phyloP scores from a whole-genome alignment of 805 yeast species.

The Cyberlindnera saturnus region DNA sequence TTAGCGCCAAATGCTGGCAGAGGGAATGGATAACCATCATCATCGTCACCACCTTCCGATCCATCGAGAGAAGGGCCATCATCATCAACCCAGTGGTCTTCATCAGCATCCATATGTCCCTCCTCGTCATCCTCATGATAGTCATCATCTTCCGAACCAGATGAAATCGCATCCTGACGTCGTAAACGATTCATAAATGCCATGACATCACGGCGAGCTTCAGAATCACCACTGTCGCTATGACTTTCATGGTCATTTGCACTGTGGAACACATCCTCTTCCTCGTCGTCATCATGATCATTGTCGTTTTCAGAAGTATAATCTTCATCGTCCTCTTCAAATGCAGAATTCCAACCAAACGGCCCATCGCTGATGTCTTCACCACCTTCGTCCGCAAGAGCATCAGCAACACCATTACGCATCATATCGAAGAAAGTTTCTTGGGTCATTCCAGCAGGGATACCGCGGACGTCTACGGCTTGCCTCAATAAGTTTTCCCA shows the following conservation, averaged over 20 bases:
- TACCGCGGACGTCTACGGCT: no score
- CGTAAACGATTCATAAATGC: no score
- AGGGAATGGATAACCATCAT: not conserved
- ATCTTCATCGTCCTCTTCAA: slow-evolving; percentile 8
- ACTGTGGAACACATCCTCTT: slow-evolving; percentile 1
- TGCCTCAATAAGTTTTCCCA: not conserved
- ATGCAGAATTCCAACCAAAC: not conserved
- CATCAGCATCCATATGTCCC: not conserved
- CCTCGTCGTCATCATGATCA: slow-evolving; percentile 10
- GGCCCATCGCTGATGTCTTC: slow-evolving; percentile 1
- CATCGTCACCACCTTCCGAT: not conserved
- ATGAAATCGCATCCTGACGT: no score
- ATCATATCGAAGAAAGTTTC: not conserved
- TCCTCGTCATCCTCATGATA: not conserved
- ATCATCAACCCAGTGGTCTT: not conserved
- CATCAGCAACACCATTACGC: not conserved
- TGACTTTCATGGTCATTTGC: not conserved
- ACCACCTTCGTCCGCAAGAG: slow-evolving; percentile 1
- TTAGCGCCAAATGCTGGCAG: no score
- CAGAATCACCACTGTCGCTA: not conserved
- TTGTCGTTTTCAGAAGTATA: slow-evolving; percentile 17
- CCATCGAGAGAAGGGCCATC: not conserved
- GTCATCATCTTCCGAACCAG: not conserved
- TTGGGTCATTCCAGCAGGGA: not conserved
- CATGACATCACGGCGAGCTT: no score